Evolutionary conservation across 495 filamentous ascomycete species (phyloP).

Genomic region (Darksidea phi): DNA sequence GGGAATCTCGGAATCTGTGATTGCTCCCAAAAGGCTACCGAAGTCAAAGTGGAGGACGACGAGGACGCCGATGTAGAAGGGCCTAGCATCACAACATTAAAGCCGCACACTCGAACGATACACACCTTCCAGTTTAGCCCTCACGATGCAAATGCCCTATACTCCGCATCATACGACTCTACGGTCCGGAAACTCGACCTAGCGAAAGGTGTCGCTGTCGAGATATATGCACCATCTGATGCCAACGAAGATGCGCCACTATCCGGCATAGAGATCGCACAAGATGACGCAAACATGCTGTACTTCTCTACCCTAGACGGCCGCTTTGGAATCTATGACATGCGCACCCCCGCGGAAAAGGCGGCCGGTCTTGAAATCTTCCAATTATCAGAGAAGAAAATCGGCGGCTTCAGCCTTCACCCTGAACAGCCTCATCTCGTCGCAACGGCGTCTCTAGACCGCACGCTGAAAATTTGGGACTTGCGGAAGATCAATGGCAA

Average conservation of each 20-base stretch:
- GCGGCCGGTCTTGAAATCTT: constrained; percentile 58
- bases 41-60: constrained; percentile 50
- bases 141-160: constrained; percentile 65
- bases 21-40: constrained; percentile 66
- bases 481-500: constrained; percentile 69
- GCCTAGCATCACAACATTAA: constrained; percentile 79
- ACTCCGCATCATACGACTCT: constrained; percentile 90
- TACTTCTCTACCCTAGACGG: constrained; percentile 88
- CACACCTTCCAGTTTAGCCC: constrained; percentile 75
- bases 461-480: constrained; percentile 90
- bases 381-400: constrained; percentile 87
- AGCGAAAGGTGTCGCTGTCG: constrained; percentile 69
- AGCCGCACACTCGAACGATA: constrained; percentile 87
- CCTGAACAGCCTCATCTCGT: constrained; percentile 74
- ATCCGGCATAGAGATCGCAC: constrained; percentile 75
- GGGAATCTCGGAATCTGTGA: constrained; percentile 94
- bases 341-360: constrained; percentile 56
- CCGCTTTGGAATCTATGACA: constrained; percentile 73
- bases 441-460: constrained; percentile 89
- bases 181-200: constrained; percentile 87
- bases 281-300: constrained; percentile 66
- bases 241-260: constrained; percentile 70
- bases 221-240: constrained; percentile 73
- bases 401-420: constrained; percentile 85
- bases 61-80: constrained; percentile 66